Base-by-base conservation (phyloP, 352 stramenopile species). In the Phytophthora fragariaefolia region DNA sequence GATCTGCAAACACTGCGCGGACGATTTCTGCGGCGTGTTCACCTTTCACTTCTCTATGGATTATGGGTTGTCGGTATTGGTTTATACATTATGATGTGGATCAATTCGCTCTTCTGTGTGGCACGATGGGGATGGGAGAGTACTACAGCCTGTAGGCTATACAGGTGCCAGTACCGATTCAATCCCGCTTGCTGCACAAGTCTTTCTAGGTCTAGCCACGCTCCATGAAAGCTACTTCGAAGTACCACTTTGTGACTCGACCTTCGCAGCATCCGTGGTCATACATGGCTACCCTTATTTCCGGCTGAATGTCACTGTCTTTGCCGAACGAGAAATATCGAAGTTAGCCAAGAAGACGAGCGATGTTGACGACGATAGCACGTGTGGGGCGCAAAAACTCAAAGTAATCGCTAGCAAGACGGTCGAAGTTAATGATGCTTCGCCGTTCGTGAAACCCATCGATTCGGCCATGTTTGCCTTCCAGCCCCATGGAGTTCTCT, bases 401-500 rank as follows among this genome's bases (percentile, higher is more conserved):
- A n/a, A n/a, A 7, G 22, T 13, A 27, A 30, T 49, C 10, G 61
- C 61, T 9, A 53, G 17, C 24, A 62, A 69, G 12, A 20, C 61
- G 3, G 30, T 61, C 42, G 55, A 66, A 26, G 50, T 63, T 36
- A 69, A 69, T 20, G 48, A 58, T 36, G 0, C 53, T 2, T 68
- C 46, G n/a, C 42, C 51, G n/a, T 62, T 42, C 30, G 45, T 72
- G 22, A 59, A 56, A 28, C 22, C 48, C 15, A 20, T 72, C 47
- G 68, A 68, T 24, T 48, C 34, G 17, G 53, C 68, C 5, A 8
- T 76, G 5, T 76, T 76, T 36, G 76, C 77, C 23, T 91, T 89
- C 55, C 84, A 92, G 42, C 84, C 84, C 18, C 84, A 91, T 47
- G 82, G 84, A n/a, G 75, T 89, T 17, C 63, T 90, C 24, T 77